phyloP scores from a whole-genome alignment of 2,329 filamentous ascomycete species.

The Nothophoma quercina region DNA sequence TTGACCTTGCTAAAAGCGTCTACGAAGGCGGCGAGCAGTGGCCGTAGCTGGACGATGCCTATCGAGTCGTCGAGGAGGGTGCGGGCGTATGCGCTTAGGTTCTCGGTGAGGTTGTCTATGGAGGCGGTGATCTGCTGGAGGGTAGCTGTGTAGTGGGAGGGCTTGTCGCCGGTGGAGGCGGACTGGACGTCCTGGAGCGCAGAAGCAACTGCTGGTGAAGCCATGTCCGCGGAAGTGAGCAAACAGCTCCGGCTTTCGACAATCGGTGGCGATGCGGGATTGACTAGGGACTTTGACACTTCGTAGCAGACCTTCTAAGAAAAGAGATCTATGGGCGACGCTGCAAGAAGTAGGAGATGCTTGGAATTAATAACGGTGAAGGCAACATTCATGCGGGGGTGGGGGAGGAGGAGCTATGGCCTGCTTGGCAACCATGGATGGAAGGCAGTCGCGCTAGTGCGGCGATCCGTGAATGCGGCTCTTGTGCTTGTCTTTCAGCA shows the following conservation, averaged over 20 bases:
- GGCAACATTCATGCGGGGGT: conserved; percentile 19
- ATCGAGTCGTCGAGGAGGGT: conserved; percentile 73
- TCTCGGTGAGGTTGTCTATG: conserved; percentile 59
- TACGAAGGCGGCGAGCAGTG: conserved; percentile 73
- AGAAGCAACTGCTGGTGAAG: conserved; percentile 58
- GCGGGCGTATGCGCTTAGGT: conserved; percentile 73
- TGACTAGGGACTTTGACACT: neutral
- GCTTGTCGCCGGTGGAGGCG: conserved; percentile 58
- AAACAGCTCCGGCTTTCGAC: conserved; percentile 4
- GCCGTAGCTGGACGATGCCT: conserved; percentile 77
- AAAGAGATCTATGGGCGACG: neutral
- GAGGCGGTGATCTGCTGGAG: conserved; percentile 63
- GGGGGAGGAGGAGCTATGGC: conserved; percentile 18
- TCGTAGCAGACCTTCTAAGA: neutral
- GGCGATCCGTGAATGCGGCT: conserved; percentile 14
- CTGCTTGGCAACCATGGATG: conserved; percentile 1
- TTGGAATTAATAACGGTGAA: neutral
- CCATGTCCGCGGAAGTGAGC: conserved; percentile 49
- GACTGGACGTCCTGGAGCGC: conserved; percentile 60
- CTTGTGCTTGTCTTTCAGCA: neutral
- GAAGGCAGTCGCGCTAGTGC: conserved; percentile 9
- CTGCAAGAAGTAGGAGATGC: neutral
- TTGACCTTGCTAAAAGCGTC: conserved; percentile 67
- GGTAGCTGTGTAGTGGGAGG: conserved; percentile 64
- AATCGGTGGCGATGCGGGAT: neutral